phyloP scores from a whole-genome alignment of 306 rosid species.

The Lathyrus sativus region DNA sequence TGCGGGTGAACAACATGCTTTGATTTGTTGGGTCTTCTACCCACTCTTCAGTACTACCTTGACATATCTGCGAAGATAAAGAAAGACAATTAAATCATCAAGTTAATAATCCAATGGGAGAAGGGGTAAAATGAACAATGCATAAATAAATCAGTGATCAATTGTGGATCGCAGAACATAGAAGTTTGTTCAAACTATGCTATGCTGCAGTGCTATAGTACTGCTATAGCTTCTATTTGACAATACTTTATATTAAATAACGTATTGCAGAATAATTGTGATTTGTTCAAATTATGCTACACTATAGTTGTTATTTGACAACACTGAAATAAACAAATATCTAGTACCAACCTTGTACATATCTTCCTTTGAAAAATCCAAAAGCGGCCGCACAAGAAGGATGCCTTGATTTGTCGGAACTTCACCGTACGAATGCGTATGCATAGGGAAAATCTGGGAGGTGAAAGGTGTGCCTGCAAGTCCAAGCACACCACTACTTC shows the following conservation, averaged over 20 bases:
- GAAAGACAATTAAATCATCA: constrained; percentile 10
- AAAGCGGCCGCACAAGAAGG: constrained; percentile 85
- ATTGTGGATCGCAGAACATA: neutral
- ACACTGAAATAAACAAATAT: neutral
- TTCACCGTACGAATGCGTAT: constrained; percentile 40
- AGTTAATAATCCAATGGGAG: constrained; percentile 19
- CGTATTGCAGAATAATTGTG: neutral
- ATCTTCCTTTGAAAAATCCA: constrained; percentile 83
- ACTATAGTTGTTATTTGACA: neutral
- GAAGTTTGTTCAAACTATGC: neutral
- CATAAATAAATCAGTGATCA: neutral
- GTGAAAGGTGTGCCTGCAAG: constrained; percentile 93
- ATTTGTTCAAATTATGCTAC: neutral
- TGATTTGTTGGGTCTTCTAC: constrained; percentile 95
- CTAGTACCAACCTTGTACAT: constrained; percentile 71
- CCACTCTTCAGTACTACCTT: constrained; percentile 65
- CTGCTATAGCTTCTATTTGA: neutral
- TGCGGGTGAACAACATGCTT: constrained; percentile 71
- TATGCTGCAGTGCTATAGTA: neutral
- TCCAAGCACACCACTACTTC: constrained; percentile 90
- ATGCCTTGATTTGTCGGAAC: constrained; percentile 51
- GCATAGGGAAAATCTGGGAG: constrained; percentile 73
- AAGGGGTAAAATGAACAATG: constrained; percentile 8
- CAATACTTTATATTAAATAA: neutral
- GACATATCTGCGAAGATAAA: constrained; percentile 65